Percentiles rank a stretch among this genome's conserved stretches.
These are phyloP conservation scores for Phytophthora fragariae DNA, from an alignment of 352 stramenopile genomes.

Conservation along the genomic window DNA sequence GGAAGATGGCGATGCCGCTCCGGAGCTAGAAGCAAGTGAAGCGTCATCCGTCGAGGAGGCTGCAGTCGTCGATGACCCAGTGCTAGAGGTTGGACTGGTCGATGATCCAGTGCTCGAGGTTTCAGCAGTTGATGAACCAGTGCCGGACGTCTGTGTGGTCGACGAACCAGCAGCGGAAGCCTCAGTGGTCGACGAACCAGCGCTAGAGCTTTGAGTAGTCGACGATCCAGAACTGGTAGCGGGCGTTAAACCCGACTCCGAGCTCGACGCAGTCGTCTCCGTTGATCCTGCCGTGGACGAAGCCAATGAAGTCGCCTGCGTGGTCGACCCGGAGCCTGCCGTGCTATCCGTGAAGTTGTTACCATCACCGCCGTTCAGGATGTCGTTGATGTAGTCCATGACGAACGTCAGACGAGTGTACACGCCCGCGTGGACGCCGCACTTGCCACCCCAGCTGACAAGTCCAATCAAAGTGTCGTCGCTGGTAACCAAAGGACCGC, in stretches of 20 bases:
- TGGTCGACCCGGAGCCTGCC: conserved; percentile 14
- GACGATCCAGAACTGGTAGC: conserved; percentile 13
- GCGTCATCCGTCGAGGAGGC: not conserved
- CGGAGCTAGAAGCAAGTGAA: conserved; percentile 9
- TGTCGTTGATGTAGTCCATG: conserved; percentile 53
- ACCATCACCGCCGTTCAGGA: conserved; percentile 30
- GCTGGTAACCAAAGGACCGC: conserved; percentile 55
- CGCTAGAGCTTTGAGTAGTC: conserved; percentile 7
- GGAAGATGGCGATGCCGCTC: not conserved
- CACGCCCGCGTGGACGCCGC: conserved; percentile 55
- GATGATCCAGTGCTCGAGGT: conserved; percentile 4
- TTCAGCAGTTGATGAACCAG: conserved; percentile 5
- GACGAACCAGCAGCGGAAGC: conserved; percentile 10
- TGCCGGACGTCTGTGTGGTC: conserved; percentile 2
- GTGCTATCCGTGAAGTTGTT: conserved; percentile 30
- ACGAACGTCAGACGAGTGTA: conserved; percentile 62
- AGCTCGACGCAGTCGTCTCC: conserved; percentile 9
- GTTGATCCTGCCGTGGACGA: conserved; percentile 22
- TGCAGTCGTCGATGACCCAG: not conserved
- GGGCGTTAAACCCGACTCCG: not conserved
- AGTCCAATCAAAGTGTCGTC: conserved; percentile 59
- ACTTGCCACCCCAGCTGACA: conserved; percentile 67
- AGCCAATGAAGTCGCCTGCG: conserved; percentile 20
- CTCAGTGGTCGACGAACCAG: conserved; percentile 5
- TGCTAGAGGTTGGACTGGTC: not conserved